Evolutionary conservation across 306 rosid genomes (phyloP), one percentile per base, ranked within the genome.

Genomic region (Gynostemma pentaphyllum): DNA sequence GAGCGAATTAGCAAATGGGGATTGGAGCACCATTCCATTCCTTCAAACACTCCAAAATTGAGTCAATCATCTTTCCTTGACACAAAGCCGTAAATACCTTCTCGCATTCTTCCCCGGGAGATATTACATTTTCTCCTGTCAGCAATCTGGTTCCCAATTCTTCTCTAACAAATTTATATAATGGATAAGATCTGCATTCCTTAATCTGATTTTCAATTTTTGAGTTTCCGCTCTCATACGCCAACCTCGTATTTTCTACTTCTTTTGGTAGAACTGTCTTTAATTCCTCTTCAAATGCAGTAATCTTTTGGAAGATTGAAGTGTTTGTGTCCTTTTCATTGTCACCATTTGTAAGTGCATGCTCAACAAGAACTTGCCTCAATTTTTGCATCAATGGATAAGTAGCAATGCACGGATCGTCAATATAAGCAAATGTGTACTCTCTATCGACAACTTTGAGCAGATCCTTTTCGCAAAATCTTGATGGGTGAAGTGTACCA

Each of bases 1-100:
- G n/a, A n/a, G n/a, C n/a, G n/a, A n/a, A n/a, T n/a, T 89, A 89
- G 61, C 73, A 78, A 9, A 87, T 81, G 1, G 97, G 94, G 74
- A 90, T 82, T 57, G 97, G 97, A 14, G 83, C 83, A 51, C 97
- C 97, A 29, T 83, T 83, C 97, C 96, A 90, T 3, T 79, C 94
- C 1, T 66, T 73, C 37, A 85, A 81, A 64, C 97, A 90, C 28
- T 77, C 95, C 41, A 90, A 45, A 15, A 90, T 64, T 0, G 95
- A 94, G 75, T 90, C 97, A 46, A 85, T 83, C 15, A 85, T 76
- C 67, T 81, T 81, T 0, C 96, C 96, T 63, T 85, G 74, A 26
- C 94, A 81, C 62, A 90, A 59, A 1, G 97, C 96, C 7, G 80
- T 71, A 75, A 87, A 90, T 23, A 90, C 62, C 65, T 73, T 81